A percentile compares a stretch with the other conserved stretches of the same genome.
These are phyloP conservation scores for Sphaerulina populicola DNA, from an alignment of 2,329 filamentous ascomycete species.

Conservation along the genomic window DNA sequence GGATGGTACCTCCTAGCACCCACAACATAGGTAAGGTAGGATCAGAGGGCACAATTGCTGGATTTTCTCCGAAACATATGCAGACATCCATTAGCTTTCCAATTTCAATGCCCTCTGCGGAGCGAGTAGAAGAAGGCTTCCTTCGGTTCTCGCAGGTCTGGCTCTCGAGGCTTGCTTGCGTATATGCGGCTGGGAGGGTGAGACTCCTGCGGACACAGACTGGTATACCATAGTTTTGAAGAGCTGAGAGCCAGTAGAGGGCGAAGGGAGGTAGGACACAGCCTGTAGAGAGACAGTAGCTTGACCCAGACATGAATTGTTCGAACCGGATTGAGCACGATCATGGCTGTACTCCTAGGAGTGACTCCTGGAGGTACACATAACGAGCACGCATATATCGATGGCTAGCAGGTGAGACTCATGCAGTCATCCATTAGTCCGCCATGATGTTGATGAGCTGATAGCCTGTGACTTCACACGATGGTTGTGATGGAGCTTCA, in stretches of 20 bases:
- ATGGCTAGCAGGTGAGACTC: constrained; percentile 1
- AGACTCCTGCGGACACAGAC: background rate
- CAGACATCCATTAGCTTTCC: background rate
- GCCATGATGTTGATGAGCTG: background rate
- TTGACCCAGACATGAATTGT: background rate
- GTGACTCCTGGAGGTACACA: background rate
- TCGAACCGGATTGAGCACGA: background rate
- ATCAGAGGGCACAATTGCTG: no score
- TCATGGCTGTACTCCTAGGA: background rate
- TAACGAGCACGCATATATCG: background rate
- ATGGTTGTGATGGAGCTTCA: background rate
- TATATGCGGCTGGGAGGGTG: background rate
- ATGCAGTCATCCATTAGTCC: constrained; percentile 2
- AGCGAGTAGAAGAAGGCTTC: background rate
- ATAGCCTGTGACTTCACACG: background rate
- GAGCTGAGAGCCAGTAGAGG: background rate
- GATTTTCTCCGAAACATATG: background rate
- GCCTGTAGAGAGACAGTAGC: background rate
- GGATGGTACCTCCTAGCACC: no score
- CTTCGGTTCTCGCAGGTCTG: background rate
- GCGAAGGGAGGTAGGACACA: background rate
- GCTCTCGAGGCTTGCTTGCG: background rate
- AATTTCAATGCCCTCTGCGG: background rate
- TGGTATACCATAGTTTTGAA: background rate
- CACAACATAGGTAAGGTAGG: no score